Evolutionary conservation across 192 early-diverging fungal species (phyloP).

Genomic region (Coemansia sp.): DNA sequence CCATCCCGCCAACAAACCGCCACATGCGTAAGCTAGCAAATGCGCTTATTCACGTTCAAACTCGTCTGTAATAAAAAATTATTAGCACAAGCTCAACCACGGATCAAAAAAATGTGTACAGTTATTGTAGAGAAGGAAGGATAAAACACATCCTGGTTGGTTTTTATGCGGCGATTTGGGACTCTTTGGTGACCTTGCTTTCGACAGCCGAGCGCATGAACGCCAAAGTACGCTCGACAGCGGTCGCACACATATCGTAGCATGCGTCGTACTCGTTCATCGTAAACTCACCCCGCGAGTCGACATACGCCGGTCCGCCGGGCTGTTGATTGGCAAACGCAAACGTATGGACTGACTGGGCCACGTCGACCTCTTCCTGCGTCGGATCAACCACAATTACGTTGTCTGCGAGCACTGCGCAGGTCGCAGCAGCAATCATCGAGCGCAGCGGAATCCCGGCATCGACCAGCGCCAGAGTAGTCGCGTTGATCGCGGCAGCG

Average conservation of each 20-base stretch:
- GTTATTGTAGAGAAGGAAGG: too few species aligned
- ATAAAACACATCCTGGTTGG: too few species aligned
- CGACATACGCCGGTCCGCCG: constrained; percentile 54
- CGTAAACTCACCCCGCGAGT: constrained; percentile 74
- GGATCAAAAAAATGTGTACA: too few species aligned
- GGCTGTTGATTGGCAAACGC: constrained; percentile 54
- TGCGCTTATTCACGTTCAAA: neutral
- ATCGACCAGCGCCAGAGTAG: constrained; percentile 81
- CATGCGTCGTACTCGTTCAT: constrained; percentile 54
- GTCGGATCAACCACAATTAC: constrained; percentile 78
- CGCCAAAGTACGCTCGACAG: constrained; percentile 49
- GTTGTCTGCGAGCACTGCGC: constrained; percentile 61
- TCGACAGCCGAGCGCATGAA: constrained; percentile 69
- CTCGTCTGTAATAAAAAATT: neutral
- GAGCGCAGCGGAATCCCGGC: constrained; percentile 81
- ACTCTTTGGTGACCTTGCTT: constrained; percentile 44
- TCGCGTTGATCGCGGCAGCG: constrained; percentile 80
- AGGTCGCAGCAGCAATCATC: constrained; percentile 68
- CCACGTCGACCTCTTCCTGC: constrained; percentile 64
- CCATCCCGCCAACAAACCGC: constrained; percentile 14
- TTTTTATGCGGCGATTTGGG: constrained; percentile 4
- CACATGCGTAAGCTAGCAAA: constrained; percentile 5
- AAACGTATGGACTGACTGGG: constrained; percentile 80
- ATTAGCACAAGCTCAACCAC: neutral
- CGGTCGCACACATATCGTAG: constrained; percentile 33